phyloP scores from a whole-genome alignment of 345 rosid species.

The Arabis alpina region DNA sequence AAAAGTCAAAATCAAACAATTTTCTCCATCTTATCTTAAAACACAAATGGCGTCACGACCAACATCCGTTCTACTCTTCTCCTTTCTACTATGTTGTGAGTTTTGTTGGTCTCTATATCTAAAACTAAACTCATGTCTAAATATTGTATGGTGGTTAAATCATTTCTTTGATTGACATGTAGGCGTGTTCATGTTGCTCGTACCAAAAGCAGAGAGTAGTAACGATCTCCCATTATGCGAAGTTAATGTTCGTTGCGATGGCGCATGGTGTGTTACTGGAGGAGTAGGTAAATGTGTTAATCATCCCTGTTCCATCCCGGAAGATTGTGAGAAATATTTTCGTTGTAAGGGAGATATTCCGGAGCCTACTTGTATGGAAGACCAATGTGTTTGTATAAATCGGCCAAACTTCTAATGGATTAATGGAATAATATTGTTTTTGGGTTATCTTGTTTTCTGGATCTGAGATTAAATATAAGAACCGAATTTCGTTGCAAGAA shows the following conservation, averaged over 20 bases:
- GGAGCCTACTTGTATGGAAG: constrained; percentile 37
- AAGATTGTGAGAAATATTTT: constrained; percentile 21
- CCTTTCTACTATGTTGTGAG: too few species aligned
- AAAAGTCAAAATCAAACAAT: not conserved
- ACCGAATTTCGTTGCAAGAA: not conserved
- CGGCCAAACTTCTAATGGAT: not conserved
- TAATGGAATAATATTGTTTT: not conserved
- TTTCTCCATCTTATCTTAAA: not conserved
- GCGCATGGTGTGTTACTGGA: constrained; percentile 21
- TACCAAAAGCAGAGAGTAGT: not conserved
- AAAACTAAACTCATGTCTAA: not conserved
- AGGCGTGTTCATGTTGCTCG: constrained; percentile 3
- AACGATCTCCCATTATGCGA: not conserved
- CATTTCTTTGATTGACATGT: not conserved
- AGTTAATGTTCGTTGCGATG: not conserved
- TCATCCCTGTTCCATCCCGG: constrained; percentile 10
- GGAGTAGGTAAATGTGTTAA: not conserved
- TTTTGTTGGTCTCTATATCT: not conserved
- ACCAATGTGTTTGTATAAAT: constrained; percentile 22
- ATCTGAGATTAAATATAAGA: not conserved
- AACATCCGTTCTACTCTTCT: too few species aligned
- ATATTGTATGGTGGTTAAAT: not conserved
- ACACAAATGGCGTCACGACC: too few species aligned
- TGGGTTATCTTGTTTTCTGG: not conserved
- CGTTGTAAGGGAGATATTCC: not conserved